Base-by-base conservation (phyloP, 139 green algal genomes). In the Klebsormidium nitens region DNA sequence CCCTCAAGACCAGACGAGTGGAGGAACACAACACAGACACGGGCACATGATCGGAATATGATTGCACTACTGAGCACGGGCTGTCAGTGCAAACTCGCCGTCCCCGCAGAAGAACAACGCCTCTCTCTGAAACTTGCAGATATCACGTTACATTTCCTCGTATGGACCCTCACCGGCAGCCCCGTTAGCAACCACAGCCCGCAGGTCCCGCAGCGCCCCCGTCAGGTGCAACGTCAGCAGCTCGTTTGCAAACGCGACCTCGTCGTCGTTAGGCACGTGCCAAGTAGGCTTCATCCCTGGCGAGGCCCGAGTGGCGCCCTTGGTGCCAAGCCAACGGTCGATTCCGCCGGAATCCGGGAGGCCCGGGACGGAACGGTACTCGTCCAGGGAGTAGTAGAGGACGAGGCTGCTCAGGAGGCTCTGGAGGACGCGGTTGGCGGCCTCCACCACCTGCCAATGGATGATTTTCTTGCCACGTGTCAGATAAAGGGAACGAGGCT, bases 211-310 rank as follows among this genome's bases (percentile, higher is more conserved):
- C 32, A 71, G 40, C 8, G 47, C 63, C 34, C 46, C 4, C 4
- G 69, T 8, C 11, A 71, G 14, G 69, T 69, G 46, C 46, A 6
- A 4, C 34, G 69, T 46, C 44, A 71, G 46, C 8, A 71, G 40
- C 63, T 70, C 8, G 23, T n/a, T 6, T 26, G 63, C 63, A 5
- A 71, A 70, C 14, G 46, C 63, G 48, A 70, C 23, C 46, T 71
- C 63, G 5, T 11, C 63, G 5, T 17, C 8, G 63, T 46, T 66
- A 46, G 63, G 8, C 8, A 32, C 69, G 48, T 71, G 63, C 63
- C 63, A 71, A 6, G 14, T 56, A 14, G 42, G 42, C 8, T 63
- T 55, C 8, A 68, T 11, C 8, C 17, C 60, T 34, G 36, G 35
- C 26, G 35, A 8, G 8, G 60, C 11, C 6, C 6, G 8, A 11